phyloP scores from a whole-genome alignment of 78 protist species.

The Emiliania huxleyi region DNA sequence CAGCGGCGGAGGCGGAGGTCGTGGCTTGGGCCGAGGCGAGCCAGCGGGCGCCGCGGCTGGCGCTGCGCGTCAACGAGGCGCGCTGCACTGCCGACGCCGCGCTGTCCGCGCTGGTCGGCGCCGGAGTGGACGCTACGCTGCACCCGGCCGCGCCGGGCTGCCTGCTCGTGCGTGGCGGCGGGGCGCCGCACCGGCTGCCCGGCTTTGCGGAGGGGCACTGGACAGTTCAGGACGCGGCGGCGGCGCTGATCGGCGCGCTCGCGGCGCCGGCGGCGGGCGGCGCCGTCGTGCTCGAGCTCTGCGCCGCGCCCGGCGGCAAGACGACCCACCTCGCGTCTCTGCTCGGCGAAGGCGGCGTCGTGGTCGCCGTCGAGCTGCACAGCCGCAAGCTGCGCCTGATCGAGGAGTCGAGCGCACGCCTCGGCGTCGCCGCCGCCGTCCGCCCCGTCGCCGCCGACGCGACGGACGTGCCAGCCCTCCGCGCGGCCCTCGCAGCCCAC shows the following conservation, averaged over 20 bases:
- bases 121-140: background rate
- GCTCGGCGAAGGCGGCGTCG: background rate
- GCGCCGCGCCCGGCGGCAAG: conserved; percentile 21
- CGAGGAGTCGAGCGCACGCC: background rate
- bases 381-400: background rate
- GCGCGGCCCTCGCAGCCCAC: background rate
- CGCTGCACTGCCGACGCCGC: background rate
- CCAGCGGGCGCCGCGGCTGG: background rate
- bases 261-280: background rate
- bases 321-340: conserved; percentile 1
- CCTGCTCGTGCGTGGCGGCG: background rate
- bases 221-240: background rate
- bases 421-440: background rate
- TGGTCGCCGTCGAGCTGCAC: background rate
- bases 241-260: background rate
- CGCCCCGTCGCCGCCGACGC: background rate
- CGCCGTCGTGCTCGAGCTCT: background rate
- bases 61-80: background rate
- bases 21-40: background rate
- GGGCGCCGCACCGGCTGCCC: background rate
- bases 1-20: too few relatives aligned
- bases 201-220: background rate
- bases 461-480: background rate
- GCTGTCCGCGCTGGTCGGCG: background rate
- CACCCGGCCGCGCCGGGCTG: background rate